phyloP scores from a whole-genome alignment of 495 filamentous ascomycete genomes.

The Gamarada debralockiae region DNA sequence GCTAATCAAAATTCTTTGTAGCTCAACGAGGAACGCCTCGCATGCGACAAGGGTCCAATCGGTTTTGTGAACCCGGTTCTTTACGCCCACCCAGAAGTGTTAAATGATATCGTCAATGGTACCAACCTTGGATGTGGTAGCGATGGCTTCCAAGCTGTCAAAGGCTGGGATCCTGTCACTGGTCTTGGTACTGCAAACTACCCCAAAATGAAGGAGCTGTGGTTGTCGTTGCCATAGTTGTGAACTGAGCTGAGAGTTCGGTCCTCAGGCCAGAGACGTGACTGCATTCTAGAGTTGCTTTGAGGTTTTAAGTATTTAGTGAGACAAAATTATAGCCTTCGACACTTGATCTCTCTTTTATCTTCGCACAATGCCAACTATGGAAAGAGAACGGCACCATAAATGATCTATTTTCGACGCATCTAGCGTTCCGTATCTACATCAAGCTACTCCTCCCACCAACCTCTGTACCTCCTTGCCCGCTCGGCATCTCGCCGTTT shows the following conservation, averaged over 20 bases:
- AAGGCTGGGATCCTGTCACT: no score
- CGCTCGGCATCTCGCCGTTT: constrained; percentile 91
- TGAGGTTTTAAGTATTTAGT: no score
- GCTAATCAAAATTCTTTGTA: no score
- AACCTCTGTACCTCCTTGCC: constrained; percentile 84
- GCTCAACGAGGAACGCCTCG: constrained; percentile 58
- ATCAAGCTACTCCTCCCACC: constrained; percentile 82
- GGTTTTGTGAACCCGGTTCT: constrained; percentile 51
- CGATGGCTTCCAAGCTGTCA: constrained; percentile 39
- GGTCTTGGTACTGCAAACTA: constrained; percentile 39
- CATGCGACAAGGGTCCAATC: constrained; percentile 47
- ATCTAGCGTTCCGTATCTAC: constrained; percentile 4
- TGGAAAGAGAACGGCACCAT: no score
- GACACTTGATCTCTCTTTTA: no score
- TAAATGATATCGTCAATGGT: constrained; percentile 44
- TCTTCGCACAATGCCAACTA: no score
- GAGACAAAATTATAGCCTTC: no score
- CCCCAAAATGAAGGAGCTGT: constrained; percentile 32
- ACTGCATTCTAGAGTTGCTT: no score
- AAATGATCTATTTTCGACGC: not conserved
- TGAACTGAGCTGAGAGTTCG: not conserved
- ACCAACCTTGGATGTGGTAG: constrained; percentile 41
- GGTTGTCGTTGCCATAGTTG: constrained; percentile 21
- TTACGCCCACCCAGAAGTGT: constrained; percentile 31
- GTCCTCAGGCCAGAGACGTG: no score